Conservation (phyloP, 208 protist species). For the Leishmania martiniquensis region DNA sequence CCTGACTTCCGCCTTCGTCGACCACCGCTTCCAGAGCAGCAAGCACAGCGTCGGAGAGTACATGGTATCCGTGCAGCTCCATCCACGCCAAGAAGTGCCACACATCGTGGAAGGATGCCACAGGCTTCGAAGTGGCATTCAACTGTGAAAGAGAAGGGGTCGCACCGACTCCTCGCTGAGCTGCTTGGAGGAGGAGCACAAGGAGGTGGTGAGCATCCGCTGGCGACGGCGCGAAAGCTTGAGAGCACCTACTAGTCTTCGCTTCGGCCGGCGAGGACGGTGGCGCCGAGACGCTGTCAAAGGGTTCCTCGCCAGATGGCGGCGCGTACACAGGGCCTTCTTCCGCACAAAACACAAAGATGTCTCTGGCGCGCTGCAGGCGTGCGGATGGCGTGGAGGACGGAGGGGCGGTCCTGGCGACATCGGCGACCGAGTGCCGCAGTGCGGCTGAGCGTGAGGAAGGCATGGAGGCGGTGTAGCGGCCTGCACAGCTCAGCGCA, state of each 20-base stretch:
- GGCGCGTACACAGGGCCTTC: slow-evolving; percentile 13
- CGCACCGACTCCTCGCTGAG: slow-evolving; percentile 10
- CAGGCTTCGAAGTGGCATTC: neutral
- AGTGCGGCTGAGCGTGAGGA: neutral
- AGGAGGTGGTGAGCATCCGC: slow-evolving; percentile 18
- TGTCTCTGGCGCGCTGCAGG: slow-evolving; percentile 24
- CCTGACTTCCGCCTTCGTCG: slow-evolving; percentile 23
- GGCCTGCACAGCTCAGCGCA: slow-evolving; percentile 5
- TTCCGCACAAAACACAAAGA: slow-evolving; percentile 27
- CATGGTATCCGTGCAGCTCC: slow-evolving; percentile 57
- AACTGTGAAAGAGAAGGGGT: neutral
- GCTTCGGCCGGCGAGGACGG: neutral
- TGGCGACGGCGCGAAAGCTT: slow-evolving; percentile 11
- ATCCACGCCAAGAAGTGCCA: slow-evolving; percentile 77
- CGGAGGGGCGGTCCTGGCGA: slow-evolving; percentile 1
- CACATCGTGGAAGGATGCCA: slow-evolving; percentile 33
- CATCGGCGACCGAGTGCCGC: neutral
- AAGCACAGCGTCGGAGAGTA: slow-evolving; percentile 48
- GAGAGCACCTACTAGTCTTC: neutral
- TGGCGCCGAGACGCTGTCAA: neutral
- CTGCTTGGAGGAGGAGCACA: slow-evolving; percentile 21
- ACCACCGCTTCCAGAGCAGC: slow-evolving; percentile 37
- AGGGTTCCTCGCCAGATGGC: neutral
- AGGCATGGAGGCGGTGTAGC: neutral
- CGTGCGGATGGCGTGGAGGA: slow-evolving; percentile 20